Evolutionary conservation across 495 filamentous ascomycete species (phyloP), one percentile per base, ranked within the genome.

Genomic region (Amphirosellinia nigrospora): DNA sequence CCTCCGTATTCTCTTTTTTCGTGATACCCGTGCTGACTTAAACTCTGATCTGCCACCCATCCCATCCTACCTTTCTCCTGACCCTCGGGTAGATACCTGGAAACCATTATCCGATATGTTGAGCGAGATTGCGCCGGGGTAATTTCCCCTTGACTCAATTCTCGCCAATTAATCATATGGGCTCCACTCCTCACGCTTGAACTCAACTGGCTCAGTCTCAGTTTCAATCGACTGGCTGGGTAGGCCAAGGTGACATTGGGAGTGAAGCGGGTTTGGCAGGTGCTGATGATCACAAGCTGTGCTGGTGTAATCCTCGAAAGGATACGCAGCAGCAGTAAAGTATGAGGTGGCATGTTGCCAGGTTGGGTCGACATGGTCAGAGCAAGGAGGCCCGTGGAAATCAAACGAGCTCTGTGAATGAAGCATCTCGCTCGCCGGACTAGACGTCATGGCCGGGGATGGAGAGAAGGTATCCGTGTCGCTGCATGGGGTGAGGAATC

Each of bases 401-500:
- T 76, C 75, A 50, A 74, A 78, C 0, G 71, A 32, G 23, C 26
- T 48, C 2, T 73, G 72, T 3, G 78, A n/a, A 48, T 75, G 71
- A 15, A 81, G 10, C 58, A 81, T 69, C 34, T 79, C 77, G 68
- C 67, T 72, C 15, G 60, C 32, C 1, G 78, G 76, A 39, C 78
- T 79, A 2, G 75, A 52, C 28, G 73, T 45, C 72, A 79, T 71
- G 16, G 43, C 36, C 4, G 75, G 73, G 2, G 77, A 68, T 7
- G 75, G 43, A 7, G 74, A 61, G 23, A 78, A 74, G n/a, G 74
- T 56, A 58, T 85, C 83, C 1, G 73, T 75, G 58, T 86, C 84
- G 76, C 80, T 82, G 75, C 76, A 79, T 1, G 83, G 83, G 0
- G 84, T 86, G 34, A 84, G 78, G 4, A 83, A 72, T 19, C 82